phyloP scores from a whole-genome alignment of 352 stramenopile genomes.

The Globisporangium irregulare region DNA sequence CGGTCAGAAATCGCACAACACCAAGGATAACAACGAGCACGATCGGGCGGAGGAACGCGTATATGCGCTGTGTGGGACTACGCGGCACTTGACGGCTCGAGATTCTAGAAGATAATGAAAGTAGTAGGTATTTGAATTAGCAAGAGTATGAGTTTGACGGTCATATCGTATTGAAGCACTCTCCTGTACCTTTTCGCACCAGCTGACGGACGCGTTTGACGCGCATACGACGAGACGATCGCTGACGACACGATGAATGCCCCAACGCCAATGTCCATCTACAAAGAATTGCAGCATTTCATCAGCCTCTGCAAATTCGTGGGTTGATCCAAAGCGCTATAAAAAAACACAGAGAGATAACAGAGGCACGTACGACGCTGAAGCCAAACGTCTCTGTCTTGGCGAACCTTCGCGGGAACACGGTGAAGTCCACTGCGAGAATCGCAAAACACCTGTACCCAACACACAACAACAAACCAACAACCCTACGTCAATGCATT shows the following conservation, averaged over 20 bases:
- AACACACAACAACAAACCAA: background rate
- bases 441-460: constrained; percentile 86
- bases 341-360: background rate
- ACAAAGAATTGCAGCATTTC: background rate
- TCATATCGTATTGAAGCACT: background rate
- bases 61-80: constrained; percentile 24
- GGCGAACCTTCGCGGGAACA: constrained; percentile 94
- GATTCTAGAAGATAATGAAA: background rate
- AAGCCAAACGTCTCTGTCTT: constrained; percentile 96
- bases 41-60: constrained; percentile 69
- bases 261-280: constrained; percentile 98
- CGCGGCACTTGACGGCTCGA: background rate
- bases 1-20: constrained; percentile 62
- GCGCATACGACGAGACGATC: constrained; percentile 70
- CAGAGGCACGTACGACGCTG: constrained; percentile 71
- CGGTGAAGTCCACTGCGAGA: constrained; percentile 97
- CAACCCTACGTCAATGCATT: background rate
- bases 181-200: constrained; percentile 21
- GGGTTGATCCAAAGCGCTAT: background rate
- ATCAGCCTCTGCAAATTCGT: background rate
- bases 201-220: constrained; percentile 32
- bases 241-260: constrained; percentile 92
- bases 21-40: constrained; percentile 67
- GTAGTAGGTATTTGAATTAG: background rate
- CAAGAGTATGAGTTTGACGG: background rate